phyloP scores from a whole-genome alignment of 192 early-diverging fungal species.

The Mortierella antarctica region DNA sequence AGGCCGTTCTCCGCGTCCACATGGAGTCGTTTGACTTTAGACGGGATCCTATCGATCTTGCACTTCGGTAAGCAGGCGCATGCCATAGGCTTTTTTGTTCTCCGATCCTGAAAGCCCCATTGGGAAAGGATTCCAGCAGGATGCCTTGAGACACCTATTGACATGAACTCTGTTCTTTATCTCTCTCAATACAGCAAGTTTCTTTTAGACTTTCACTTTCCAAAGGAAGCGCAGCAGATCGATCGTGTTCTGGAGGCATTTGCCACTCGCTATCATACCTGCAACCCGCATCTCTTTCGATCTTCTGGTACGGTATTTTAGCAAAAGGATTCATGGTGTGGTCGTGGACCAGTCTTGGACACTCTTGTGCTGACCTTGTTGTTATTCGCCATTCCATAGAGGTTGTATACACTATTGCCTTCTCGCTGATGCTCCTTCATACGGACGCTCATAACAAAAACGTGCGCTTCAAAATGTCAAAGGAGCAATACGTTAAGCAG shows the following conservation, averaged over 20 bases:
- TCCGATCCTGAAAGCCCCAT: background rate
- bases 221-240: conserved; percentile 87
- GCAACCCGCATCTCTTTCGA: conserved; percentile 73
- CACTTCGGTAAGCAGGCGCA: conserved; percentile 70
- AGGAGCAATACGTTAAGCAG: conserved; percentile 78
- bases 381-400: conserved; percentile 54
- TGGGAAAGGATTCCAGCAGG: background rate
- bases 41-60: conserved; percentile 72
- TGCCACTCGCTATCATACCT: conserved; percentile 74
- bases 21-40: conserved; percentile 72
- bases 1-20: conserved; percentile 65
- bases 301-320: conserved; percentile 47
- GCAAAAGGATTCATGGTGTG: background rate
- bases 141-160: conserved; percentile 2
- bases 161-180: background rate
- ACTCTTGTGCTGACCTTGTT: conserved; percentile 4
- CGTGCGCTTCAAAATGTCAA: conserved; percentile 84
- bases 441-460: conserved; percentile 89
- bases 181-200: conserved; percentile 67
- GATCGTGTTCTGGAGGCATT: conserved; percentile 83
- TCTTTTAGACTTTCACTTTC: conserved; percentile 76
- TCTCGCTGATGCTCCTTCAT: conserved; percentile 85
- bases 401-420: conserved; percentile 79
- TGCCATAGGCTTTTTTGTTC: conserved; percentile 6
- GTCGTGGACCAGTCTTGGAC: background rate